Conservation (phyloP, 495 filamentous ascomycete species). For the Aspergillus ostianus region DNA sequence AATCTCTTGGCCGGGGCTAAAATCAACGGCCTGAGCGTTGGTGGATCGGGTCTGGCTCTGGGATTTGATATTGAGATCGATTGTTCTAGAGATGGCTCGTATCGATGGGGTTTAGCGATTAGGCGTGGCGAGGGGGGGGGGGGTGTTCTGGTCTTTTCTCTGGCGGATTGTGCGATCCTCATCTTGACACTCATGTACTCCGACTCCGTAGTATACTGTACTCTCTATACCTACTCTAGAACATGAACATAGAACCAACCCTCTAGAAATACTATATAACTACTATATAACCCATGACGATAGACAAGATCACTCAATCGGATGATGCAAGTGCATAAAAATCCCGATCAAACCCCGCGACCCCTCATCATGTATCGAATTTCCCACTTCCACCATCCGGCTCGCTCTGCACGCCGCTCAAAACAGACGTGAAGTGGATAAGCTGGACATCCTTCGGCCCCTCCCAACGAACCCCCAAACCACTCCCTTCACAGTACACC, state of each 20-base stretch:
- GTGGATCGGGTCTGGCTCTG: neutral
- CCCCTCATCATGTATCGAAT: neutral
- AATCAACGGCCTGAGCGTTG: conserved; percentile 13
- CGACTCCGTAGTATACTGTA: no score
- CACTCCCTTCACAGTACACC: no score
- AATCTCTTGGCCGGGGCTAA: neutral
- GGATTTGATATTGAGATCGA: neutral
- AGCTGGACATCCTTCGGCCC: neutral
- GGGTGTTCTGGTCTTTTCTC: no score
- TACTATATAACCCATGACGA: no score
- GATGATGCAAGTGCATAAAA: neutral
- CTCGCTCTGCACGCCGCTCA: conserved; percentile 11
- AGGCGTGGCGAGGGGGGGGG: no score
- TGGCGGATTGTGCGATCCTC: no score
- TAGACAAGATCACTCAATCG: no score
- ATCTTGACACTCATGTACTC: no score
- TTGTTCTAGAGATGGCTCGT: neutral
- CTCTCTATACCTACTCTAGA: no score
- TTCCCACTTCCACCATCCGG: neutral
- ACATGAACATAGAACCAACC: no score
- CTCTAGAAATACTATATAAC: no score
- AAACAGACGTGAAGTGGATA: conserved; percentile 11
- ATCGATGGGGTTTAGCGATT: neutral
- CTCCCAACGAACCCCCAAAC: neutral
- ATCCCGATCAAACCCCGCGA: conserved; percentile 6